Evolutionary conservation across 192 early-diverging fungal genomes (phyloP), one percentile per base, ranked within the genome.

Genomic region (Mortierella hygrophila): DNA sequence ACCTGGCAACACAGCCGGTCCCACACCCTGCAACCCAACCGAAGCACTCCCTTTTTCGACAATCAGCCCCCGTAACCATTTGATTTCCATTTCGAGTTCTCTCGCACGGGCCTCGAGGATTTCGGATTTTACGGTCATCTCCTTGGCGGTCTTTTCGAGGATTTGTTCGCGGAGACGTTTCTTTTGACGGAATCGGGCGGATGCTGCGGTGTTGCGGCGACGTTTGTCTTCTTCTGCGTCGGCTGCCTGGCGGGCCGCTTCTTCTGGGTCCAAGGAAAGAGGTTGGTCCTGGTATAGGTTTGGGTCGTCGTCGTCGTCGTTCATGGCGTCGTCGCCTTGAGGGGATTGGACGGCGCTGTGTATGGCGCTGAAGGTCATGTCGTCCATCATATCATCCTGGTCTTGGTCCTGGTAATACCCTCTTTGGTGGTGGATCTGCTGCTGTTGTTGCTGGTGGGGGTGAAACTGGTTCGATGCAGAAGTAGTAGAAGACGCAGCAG

Each of bases 181-280:
- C 89, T 98, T 97, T 41, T 95, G 91, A 20, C 98, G 94, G 91
- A 99, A 99, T 38, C 98, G 91, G 23, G 97, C 98, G 3, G 96
- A 97, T 0, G 98, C 98, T 5, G 94, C 97, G 1, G 97, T 99
- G 91, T 99, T 99, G 47, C 98, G 92, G n/a, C 94, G 90, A 54
- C 98, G 92, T 89, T 98, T 98, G 86, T 99, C 97, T 55, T 94
- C 95, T 57, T 94, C 93, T 16, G 91, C 92, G 9, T 89, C 83
- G 6, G 71, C 47, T 42, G 81, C 65, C 32, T 65, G 60, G 26
- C 63, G 74, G 21, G 47, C 29, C 15, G 78, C 78, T 57, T 80
- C 76, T 18, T 89, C 88, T 9, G 81, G 70, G 40, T 89, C 88
- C 6, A 76, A 77, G 10, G 73, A 57, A 6, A 69, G 60, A 6